Base-by-base conservation (phyloP, 2,329 filamentous ascomycete species). In the Chaetomiaceae sp. region DNA sequence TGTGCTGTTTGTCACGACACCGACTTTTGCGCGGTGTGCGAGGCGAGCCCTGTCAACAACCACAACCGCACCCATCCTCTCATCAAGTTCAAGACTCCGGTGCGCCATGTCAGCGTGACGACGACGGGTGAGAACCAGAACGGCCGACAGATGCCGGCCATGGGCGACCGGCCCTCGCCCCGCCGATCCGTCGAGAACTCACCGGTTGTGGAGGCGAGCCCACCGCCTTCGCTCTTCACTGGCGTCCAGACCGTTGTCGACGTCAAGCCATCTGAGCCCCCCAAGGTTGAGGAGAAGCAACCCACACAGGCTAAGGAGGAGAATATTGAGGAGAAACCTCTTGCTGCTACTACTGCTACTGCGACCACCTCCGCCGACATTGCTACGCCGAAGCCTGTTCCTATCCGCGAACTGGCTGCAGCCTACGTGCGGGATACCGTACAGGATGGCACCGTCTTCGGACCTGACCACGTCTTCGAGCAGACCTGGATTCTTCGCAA, bases 31-130 rank as follows among this genome's bases (percentile, higher is more conserved):
- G 89, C 88, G 66, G 87, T 82, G 66, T 99, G 94, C 73, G 95
- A 99, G 74, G 90, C 92, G 44, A 84, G 84, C 64, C 94, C 94
- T 7, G 77, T 77, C 59, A 92, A 95, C 70, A 76, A 75, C 20
- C 94, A 99, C 76, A 96, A 97, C 76, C 85, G 84, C 70, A 95
- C 91, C n/a, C 94, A 99, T 65, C 94, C 94, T 25, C 76, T 99
- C 62, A 90, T 99, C 76, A 96, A 96, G 75, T 90, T 99, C 77
- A 95, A 90, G 79, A 95, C 89, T 2, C 88, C 92, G 9, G 86
- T 99, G 44, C 87, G 89, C 61, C 86, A 89, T 61, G 89, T 96
- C 32, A 91, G 82, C 57, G 88, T 99, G 48, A 91, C 84, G 45
- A 97, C 92, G 8, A 78, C 87, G 58, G 87, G 86, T 48, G 89